Evolutionary conservation across 129 eudicot genomes (phyloP).

Genomic region (Arctium minus): DNA sequence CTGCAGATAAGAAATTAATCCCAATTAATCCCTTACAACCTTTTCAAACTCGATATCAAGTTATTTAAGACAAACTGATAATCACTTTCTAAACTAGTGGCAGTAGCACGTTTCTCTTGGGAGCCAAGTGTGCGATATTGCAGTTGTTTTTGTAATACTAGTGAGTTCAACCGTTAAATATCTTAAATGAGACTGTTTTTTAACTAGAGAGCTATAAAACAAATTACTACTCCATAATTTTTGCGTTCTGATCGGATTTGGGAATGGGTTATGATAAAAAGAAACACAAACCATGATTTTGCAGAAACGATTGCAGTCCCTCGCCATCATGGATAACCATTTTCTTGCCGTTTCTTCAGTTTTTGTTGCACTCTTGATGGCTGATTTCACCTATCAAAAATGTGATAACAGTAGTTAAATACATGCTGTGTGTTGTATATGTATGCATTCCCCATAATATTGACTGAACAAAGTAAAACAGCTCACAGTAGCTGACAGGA

Average conservation of each 20-base stretch:
- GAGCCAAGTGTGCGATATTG: background rate
- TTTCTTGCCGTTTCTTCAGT: slow-evolving; percentile 62
- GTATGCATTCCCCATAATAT: background rate
- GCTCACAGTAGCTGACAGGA: background rate
- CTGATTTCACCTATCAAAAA: slow-evolving; percentile 57
- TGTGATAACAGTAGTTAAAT: background rate
- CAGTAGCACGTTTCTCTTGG: background rate
- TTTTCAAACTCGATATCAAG: background rate
- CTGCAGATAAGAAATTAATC: slow-evolving; percentile 24
- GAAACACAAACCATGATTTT: slow-evolving; percentile 78
- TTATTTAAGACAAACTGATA: background rate
- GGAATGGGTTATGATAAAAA: background rate
- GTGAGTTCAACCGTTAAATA: background rate
- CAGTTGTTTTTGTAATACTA: background rate
- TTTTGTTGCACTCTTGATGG: slow-evolving; percentile 65
- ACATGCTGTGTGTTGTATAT: background rate
- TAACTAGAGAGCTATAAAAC: background rate
- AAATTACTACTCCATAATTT: background rate
- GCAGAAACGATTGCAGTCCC: slow-evolving; percentile 95
- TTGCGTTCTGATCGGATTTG: background rate
- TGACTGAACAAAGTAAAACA: background rate
- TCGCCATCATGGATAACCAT: slow-evolving; percentile 80
- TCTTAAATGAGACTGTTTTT: background rate
- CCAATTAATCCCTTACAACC: background rate
- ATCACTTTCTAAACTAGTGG: background rate